Evolutionary conservation across 371 early-diverging fungal genomes (phyloP).

Genomic region (Rhizopus arrhizus): DNA sequence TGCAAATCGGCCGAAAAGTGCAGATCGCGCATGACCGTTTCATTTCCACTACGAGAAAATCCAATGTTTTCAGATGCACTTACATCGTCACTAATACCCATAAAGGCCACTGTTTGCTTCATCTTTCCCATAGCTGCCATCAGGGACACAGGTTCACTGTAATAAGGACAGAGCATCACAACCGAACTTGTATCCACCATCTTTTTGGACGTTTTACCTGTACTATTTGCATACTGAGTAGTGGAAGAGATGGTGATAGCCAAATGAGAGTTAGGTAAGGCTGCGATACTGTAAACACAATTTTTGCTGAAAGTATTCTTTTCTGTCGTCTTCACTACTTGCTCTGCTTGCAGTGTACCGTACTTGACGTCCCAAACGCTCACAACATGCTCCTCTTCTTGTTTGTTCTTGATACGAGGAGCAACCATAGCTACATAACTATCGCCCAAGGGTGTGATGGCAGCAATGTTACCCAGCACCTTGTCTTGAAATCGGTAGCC

Average conservation of each 20-base stretch:
- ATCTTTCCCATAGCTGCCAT: conserved; percentile 69
- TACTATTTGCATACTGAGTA: conserved; percentile 22
- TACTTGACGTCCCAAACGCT: conserved; percentile 76
- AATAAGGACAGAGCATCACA: conserved; percentile 61
- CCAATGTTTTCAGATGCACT: conserved; percentile 30
- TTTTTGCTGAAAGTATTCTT: conserved; percentile 26
- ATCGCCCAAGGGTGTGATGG: conserved; percentile 46
- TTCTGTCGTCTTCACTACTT: conserved; percentile 30
- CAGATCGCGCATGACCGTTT: conserved; percentile 18
- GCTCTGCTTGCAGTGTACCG: conserved; percentile 68
- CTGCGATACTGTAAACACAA: conserved; percentile 41
- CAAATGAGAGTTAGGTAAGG: conserved; percentile 44
- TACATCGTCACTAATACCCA: conserved; percentile 38
- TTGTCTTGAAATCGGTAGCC: conserved; percentile 33
- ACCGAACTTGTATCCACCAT: conserved; percentile 53
- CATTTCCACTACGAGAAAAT: conserved; percentile 41
- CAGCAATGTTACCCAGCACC: conserved; percentile 30
- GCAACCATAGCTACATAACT: conserved; percentile 62
- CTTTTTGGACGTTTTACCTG: conserved; percentile 35
- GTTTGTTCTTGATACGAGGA: conserved; percentile 42
- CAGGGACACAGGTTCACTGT: conserved; percentile 67
- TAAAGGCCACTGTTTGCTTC: conserved; percentile 54
- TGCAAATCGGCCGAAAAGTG: conserved; percentile 10
- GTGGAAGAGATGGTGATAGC: conserved; percentile 43
- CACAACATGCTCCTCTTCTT: conserved; percentile 54